A percentile compares a stretch with the other conserved stretches of the same genome.
Conservation (phyloP, 129 eudicot species). For the Flaveria sonorensis region DNA sequence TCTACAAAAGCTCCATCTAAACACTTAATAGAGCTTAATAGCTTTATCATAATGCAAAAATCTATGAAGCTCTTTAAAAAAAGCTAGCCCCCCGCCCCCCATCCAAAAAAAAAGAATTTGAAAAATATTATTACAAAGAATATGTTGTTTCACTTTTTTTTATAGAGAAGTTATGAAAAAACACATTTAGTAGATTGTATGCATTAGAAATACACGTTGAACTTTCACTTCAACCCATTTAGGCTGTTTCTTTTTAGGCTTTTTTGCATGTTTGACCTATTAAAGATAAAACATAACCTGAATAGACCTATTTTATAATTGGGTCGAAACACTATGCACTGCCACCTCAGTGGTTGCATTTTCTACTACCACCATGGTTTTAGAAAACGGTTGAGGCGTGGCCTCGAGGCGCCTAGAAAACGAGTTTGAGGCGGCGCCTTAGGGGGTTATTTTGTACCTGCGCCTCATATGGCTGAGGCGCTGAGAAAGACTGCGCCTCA, state of each 20-base stretch:
- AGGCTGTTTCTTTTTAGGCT: no score
- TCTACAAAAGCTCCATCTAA: not conserved
- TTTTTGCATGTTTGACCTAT: not conserved
- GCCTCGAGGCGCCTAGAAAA: no score
- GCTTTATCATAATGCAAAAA: not conserved
- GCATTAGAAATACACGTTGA: no score
- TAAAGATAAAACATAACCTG: not conserved
- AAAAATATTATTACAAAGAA: not conserved
- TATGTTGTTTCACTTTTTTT: not conserved
- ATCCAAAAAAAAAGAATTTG: not conserved
- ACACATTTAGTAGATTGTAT: no score
- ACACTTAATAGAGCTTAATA: not conserved
- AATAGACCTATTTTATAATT: not conserved
- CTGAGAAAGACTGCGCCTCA: no score
- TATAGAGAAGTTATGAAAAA: no score
- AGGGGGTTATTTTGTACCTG: no score
- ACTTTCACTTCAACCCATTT: no score
- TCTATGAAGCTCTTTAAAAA: not conserved
- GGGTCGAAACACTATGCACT: not conserved
- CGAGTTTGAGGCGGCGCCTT: no score
- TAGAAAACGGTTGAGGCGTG: no score
- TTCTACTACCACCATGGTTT: constrained; percentile 8
- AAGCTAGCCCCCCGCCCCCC: not conserved
- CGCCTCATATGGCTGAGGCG: no score
- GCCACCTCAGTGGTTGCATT: not conserved